phyloP scores from a whole-genome alignment of 352 stramenopile species.

The Blastocystis sp. region DNA sequence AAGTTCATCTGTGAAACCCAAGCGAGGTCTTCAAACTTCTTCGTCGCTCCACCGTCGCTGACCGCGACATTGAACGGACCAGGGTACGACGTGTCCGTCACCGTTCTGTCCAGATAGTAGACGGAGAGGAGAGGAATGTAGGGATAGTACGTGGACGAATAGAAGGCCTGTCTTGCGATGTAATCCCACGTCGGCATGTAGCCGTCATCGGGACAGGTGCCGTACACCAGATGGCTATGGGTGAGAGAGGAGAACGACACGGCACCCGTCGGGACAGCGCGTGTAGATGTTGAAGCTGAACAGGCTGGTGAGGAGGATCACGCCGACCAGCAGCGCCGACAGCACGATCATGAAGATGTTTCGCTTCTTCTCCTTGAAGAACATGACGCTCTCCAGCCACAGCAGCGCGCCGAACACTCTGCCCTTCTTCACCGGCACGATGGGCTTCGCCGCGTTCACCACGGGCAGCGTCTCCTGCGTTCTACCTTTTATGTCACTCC shows the following conservation, averaged over 20 bases:
- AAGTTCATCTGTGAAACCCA: background rate
- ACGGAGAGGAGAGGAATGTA: background rate
- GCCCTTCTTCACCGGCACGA: background rate
- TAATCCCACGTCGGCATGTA: background rate
- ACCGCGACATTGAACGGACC: background rate
- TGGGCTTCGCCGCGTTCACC: background rate
- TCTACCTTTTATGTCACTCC: background rate
- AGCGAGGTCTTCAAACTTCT: background rate
- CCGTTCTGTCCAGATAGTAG: background rate
- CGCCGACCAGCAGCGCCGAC: background rate
- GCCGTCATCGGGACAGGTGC: background rate
- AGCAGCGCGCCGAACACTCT: background rate
- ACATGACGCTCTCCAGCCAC: conserved; percentile 4
- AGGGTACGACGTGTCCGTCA: background rate
- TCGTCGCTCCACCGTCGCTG: background rate
- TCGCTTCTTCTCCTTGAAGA: conserved; percentile 50
- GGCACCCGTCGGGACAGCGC: conserved; percentile 3
- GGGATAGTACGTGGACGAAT: background rate
- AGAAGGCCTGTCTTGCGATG: background rate
- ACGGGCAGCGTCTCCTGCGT: background rate
- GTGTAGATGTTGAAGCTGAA: background rate
- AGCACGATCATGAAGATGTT: conserved; percentile 24
- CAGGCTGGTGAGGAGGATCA: background rate
- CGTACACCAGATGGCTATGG: background rate
- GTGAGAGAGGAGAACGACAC: background rate